These are phyloP conservation scores for Didymella segeticola DNA, from an alignment of 2,329 filamentous ascomycete species.

Conservation along the genomic window DNA sequence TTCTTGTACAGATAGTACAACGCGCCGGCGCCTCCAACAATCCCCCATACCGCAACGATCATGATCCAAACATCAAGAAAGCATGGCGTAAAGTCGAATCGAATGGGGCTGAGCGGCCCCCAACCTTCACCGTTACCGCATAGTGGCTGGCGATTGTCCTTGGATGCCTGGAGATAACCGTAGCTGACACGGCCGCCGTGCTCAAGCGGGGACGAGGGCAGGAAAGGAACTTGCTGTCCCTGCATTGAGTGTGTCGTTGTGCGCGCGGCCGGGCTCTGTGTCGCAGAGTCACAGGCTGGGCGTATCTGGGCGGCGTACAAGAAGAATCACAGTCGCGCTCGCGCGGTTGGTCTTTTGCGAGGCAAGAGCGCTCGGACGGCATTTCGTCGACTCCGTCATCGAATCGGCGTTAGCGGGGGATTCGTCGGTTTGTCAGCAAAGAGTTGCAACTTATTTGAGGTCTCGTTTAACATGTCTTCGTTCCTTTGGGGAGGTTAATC, in stretches of 20 bases:
- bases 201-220: slow-evolving; percentile 32
- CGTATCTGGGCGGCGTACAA: slow-evolving; percentile 11
- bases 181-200: slow-evolving; percentile 19
- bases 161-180: slow-evolving; percentile 63
- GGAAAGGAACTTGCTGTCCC: slow-evolving; percentile 45
- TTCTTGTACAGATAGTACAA: slow-evolving; percentile 80
- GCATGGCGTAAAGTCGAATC: slow-evolving; percentile 96
- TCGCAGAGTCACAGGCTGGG: slow-evolving; percentile 27
- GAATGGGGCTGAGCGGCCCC: slow-evolving; percentile 85
- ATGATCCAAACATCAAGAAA: slow-evolving; percentile 93
- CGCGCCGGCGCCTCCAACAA: slow-evolving; percentile 77
- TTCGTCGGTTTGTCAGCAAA: slow-evolving; percentile 10
- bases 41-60: slow-evolving; percentile 76
- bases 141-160: slow-evolving; percentile 67
- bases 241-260: slow-evolving; percentile 44
- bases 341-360: slow-evolving; percentile 11
- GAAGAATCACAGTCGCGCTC: slow-evolving; percentile 7
- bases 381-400: slow-evolving; percentile 13
- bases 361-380: slow-evolving; percentile 17
- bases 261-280: slow-evolving; percentile 33
- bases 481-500: neutral
- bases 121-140: slow-evolving; percentile 93
- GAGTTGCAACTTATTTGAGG: neutral
- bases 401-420: slow-evolving; percentile 9
- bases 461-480: neutral